phyloP scores from a whole-genome alignment of 1,284 basidiomycete genomes.

The Naganishia cerealis region DNA sequence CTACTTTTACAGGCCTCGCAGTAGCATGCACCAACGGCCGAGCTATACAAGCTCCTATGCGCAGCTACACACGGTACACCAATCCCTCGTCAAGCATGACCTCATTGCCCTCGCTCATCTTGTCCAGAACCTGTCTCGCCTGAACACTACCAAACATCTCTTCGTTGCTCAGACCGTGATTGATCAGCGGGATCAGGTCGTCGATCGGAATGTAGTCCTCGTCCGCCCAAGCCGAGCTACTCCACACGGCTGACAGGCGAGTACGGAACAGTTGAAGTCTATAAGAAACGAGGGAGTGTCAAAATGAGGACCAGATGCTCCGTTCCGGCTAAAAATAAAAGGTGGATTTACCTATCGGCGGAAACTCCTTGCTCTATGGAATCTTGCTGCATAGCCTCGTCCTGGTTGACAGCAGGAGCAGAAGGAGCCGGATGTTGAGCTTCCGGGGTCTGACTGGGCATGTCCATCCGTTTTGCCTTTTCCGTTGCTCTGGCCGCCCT shows the following conservation, averaged over 20 bases:
- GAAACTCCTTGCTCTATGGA: conserved; percentile 5
- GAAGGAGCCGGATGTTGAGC: conserved; percentile 16
- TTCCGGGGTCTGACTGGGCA: conserved; percentile 23
- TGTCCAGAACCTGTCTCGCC: conserved; percentile 69
- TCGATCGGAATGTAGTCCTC: conserved; percentile 72
- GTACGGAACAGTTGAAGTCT: conserved; percentile 76
- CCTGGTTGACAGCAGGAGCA: conserved; percentile 42
- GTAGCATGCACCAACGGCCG: too few species aligned
- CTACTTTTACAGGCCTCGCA: too few species aligned
- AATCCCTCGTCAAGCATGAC: conserved; percentile 82
- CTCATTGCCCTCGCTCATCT: conserved; percentile 80
- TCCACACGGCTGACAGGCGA: conserved; percentile 70
- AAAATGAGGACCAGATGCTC: background rate
- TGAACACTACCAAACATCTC: conserved; percentile 77
- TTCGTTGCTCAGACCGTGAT: conserved; percentile 69
- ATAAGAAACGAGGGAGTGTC: conserved; percentile 10
- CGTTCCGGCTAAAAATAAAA: background rate
- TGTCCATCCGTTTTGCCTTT: conserved; percentile 58
- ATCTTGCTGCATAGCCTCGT: conserved; percentile 25
- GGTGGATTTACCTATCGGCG: conserved; percentile 37
- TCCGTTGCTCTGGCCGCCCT: conserved; percentile 50
- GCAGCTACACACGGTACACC: conserved; percentile 55
- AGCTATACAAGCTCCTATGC: too few species aligned
- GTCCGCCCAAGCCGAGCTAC: conserved; percentile 64
- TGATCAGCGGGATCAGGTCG: conserved; percentile 73